A percentile compares a stretch with the other conserved stretches of the same genome.
These are phyloP conservation scores for Chenopodium album DNA, from an alignment of 148 eudicot genomes.

Conservation along the genomic window DNA sequence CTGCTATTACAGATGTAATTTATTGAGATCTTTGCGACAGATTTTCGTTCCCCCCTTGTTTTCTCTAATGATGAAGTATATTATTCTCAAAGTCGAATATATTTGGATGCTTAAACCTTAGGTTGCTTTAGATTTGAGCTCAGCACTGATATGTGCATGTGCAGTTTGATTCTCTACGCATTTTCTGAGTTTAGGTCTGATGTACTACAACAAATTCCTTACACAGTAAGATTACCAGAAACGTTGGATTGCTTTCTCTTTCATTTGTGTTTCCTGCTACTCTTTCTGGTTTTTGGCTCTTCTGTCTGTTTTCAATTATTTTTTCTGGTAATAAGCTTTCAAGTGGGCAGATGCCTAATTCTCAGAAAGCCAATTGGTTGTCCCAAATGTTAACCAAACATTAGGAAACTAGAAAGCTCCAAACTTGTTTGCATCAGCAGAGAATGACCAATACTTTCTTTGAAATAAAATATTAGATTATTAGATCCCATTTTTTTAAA, in stretches of 20 bases:
- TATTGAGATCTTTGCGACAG: neutral
- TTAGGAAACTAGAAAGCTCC: neutral
- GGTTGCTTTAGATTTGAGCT: neutral
- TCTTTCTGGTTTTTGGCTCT: neutral
- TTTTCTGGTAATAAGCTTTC: neutral
- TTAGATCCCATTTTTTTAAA: too few species aligned
- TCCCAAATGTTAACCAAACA: neutral
- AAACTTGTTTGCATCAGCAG: neutral
- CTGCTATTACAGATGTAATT: neutral
- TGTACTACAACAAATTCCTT: neutral
- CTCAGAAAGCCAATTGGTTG: neutral
- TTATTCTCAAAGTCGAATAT: too few species aligned
- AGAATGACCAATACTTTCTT: neutral
- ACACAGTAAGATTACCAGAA: neutral
- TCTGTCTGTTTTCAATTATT: neutral
- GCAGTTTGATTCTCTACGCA: conserved; percentile 2
- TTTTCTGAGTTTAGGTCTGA: conserved; percentile 14
- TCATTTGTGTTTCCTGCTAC: neutral
- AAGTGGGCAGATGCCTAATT: neutral
- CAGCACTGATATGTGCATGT: conserved; percentile 22
- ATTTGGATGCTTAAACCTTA: neutral
- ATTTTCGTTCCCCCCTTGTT: neutral
- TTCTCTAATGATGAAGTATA: neutral
- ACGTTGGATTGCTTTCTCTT: neutral
- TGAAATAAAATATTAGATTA: too few species aligned